A percentile compares a stretch with the other conserved stretches of the same genome.
Conservation (phyloP, 164 flowering plant species). For the Stephania yunnanensis region DNA sequence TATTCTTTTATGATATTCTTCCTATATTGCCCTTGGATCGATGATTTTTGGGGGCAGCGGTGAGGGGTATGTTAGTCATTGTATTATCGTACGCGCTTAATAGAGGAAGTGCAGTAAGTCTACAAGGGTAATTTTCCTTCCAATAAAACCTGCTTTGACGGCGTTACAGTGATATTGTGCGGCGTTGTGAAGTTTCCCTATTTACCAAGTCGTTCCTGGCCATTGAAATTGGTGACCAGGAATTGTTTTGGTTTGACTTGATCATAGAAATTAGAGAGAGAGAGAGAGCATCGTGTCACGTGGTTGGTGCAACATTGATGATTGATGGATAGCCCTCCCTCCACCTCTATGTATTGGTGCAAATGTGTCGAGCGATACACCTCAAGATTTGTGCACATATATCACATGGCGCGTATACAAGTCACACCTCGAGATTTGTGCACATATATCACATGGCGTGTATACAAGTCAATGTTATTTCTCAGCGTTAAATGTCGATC, state of each 20-base stretch:
- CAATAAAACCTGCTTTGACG: background rate
- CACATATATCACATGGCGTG: no score
- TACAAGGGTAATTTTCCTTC: background rate
- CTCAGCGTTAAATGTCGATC: no score
- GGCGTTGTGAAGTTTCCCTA: background rate
- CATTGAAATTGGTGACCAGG: background rate
- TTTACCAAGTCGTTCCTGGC: background rate
- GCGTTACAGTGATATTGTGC: background rate
- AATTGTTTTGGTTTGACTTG: background rate
- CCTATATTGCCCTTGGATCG: background rate
- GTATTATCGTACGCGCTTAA: background rate
- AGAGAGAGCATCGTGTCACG: no score
- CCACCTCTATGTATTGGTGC: no score
- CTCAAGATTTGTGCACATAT: no score
- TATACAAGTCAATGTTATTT: no score
- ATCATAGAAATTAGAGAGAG: no score
- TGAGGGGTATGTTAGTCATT: background rate
- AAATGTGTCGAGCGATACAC: no score
- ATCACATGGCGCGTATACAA: no score
- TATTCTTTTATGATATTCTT: background rate
- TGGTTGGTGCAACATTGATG: no score
- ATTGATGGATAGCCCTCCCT: no score
- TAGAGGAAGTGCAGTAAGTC: background rate
- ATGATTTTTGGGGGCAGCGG: background rate
- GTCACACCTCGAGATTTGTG: no score